Evolutionary conservation across 2,329 filamentous ascomycete genomes (phyloP).

Genomic region (Sordariomycetes sp.): DNA sequence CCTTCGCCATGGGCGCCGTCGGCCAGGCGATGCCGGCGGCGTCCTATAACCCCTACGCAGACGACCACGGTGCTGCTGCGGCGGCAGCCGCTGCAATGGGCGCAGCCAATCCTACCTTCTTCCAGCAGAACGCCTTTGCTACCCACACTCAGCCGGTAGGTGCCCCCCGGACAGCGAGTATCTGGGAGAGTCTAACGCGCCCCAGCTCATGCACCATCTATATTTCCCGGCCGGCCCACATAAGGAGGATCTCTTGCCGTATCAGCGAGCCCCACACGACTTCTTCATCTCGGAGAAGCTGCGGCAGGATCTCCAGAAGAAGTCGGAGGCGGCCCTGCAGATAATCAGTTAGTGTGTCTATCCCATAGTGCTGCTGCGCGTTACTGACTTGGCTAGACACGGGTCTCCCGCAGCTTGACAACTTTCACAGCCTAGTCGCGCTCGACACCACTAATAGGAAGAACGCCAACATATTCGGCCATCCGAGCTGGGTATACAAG

Average conservation of each 20-base stretch:
- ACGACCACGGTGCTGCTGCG: slow-evolving; percentile 49
- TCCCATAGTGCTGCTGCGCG: neutral
- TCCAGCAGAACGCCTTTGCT: slow-evolving; percentile 34
- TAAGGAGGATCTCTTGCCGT: slow-evolving; percentile 68
- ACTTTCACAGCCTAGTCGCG: slow-evolving; percentile 87
- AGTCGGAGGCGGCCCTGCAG: slow-evolving; percentile 74
- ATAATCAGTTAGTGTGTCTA: slow-evolving; percentile 37
- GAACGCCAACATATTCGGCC: slow-evolving; percentile 65
- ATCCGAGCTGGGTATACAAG: slow-evolving; percentile 91
- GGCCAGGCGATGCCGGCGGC: slow-evolving; percentile 37
- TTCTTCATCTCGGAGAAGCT: slow-evolving; percentile 85
- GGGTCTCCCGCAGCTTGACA: slow-evolving; percentile 68
- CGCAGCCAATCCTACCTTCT: neutral
- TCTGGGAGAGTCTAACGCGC: neutral
- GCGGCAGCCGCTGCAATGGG: slow-evolving; percentile 56
- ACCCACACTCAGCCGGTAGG: slow-evolving; percentile 50
- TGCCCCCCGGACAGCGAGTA: neutral
- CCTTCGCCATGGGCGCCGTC: slow-evolving; percentile 51
- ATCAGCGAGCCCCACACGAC: slow-evolving; percentile 80
- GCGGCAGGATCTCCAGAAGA: slow-evolving; percentile 81
- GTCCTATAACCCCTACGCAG: slow-evolving; percentile 66
- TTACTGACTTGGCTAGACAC: slow-evolving; percentile 23
- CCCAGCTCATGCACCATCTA: slow-evolving; percentile 75
- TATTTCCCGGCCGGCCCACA: slow-evolving; percentile 84
- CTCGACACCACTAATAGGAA: slow-evolving; percentile 75